Percentiles rank a stretch among this genome's conserved stretches.
Conservation (phyloP, 2,329 filamentous ascomycete genomes). For the Sordariomycetes sp. region DNA sequence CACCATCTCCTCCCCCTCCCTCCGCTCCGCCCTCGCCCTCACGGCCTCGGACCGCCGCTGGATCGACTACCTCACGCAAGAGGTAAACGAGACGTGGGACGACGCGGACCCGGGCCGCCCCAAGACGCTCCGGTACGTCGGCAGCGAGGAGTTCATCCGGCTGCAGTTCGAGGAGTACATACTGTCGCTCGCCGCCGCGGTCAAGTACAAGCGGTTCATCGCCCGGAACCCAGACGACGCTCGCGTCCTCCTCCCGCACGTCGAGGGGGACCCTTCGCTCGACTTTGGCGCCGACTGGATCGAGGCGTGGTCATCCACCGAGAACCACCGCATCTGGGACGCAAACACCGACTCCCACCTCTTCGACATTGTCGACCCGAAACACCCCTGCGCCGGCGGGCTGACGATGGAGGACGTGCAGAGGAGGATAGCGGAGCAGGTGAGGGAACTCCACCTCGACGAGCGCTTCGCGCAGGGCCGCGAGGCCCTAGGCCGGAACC, state of each 20-base stretch:
- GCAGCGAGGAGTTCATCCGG: conserved; percentile 93
- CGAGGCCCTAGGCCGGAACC: conserved; percentile 75
- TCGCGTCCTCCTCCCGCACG: conserved; percentile 46
- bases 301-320: conserved; percentile 73
- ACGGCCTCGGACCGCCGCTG: conserved; percentile 83
- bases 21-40: conserved; percentile 62
- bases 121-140: conserved; percentile 89
- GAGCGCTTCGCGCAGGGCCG: conserved; percentile 73
- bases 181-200: conserved; percentile 71
- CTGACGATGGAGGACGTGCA: conserved; percentile 92
- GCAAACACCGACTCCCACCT: conserved; percentile 70
- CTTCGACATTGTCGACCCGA: conserved; percentile 88
- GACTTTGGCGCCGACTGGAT: conserved; percentile 83
- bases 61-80: conserved; percentile 92
- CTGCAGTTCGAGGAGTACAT: conserved; percentile 97
- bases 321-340: conserved; percentile 87
- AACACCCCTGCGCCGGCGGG: conserved; percentile 85
- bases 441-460: conserved; percentile 86
- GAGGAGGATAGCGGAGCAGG: conserved; percentile 76
- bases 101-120: conserved; percentile 76
- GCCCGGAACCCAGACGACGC: conserved; percentile 38
- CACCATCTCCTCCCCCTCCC: conserved; percentile 67
- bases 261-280: conserved; percentile 69
- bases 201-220: conserved; percentile 78
- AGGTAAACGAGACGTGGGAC: conserved; percentile 95